Base-by-base conservation (phyloP, 2,329 filamentous ascomycete genomes). In the Microsporum canis region DNA sequence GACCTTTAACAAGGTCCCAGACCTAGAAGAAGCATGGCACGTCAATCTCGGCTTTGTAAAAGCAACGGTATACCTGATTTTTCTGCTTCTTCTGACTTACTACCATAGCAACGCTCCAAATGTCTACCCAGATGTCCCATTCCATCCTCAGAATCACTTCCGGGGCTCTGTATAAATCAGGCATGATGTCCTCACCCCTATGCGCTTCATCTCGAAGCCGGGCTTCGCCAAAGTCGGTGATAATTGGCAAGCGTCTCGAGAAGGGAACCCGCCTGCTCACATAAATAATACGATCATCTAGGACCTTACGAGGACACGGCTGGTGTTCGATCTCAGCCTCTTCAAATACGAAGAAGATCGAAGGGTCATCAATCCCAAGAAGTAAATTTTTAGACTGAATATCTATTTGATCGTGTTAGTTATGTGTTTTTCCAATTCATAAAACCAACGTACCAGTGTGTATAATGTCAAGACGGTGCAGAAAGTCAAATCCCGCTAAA, bases 51-150 rank as follows among this genome's bases (percentile, higher is more conserved):
- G 23, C 43, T 23, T 29, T n/a, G 43, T 8, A 10, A 17, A 17
- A 6, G 14, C 27, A 55, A n/a, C 12, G 12, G 36, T 27, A 34
- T 49, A 36, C 49, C 17, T 23, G 10, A 59, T 23, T n/a, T 10
- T 7, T 56, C 17, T 29, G 5, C 51, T 17, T 23, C 3, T 56
- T 56, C 29, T 36, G 3, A 57, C 65, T 45, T 64, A 68, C 66
- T 61, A 69, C 63, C 29, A 66, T 59, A n/a, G 63, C 68, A 51
- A 69, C 58, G 41, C 63, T 65, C 66, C 68, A 70, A 7, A 69
- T 66, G 60, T 69, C 68, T 41, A 67, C 62, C 43, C 63, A 62
- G 3, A 59, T 57, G 29, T 64, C 65, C 68, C 67, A 70, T 27
- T 62, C 38, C 64, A 68, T 70, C 8, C 63, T 60, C 8, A 67